phyloP scores from a whole-genome alignment of 805 yeast species.

The Wickerhamiella bombiphila region DNA sequence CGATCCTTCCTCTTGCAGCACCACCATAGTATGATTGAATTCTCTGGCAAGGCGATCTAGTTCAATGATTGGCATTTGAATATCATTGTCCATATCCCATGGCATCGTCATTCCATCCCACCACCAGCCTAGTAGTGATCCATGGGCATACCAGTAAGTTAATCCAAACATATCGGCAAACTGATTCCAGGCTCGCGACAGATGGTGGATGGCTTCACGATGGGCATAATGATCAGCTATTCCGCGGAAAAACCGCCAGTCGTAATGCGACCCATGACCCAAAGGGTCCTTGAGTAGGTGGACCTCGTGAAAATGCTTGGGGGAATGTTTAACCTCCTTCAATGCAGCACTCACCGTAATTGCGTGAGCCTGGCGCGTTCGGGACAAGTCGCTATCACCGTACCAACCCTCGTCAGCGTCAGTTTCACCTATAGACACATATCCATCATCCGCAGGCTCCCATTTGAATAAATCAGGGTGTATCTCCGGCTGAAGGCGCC shows the following conservation, averaged over 20 bases:
- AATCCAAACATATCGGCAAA: conserved; percentile 31
- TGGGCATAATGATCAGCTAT: conserved; percentile 27
- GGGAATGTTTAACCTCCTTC: conserved; percentile 3
- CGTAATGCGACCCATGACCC: conserved; percentile 30
- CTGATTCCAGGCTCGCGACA: conserved; percentile 33
- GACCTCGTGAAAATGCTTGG: conserved; percentile 11
- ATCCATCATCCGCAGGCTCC: no score
- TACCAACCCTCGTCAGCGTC: no score
- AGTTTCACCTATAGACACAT: no score
- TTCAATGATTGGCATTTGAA: conserved; percentile 38
- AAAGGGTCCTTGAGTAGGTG: conserved; percentile 10
- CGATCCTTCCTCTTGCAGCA: conserved; percentile 34
- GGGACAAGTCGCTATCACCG: no score
- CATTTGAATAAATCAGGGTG: no score
- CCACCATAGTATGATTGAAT: conserved; percentile 33
- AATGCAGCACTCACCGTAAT: conserved; percentile 2
- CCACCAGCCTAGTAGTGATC: conserved; percentile 35
- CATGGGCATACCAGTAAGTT: conserved; percentile 36
- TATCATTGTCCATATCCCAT: conserved; percentile 38
- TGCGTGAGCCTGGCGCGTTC: conserved; percentile 1
- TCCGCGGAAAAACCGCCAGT: conserved; percentile 50
- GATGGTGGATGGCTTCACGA: conserved; percentile 33
- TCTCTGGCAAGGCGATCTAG: conserved; percentile 32
- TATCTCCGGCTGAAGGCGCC: no score
- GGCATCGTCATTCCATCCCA: conserved; percentile 38